Base-by-base conservation (phyloP, 2,329 filamentous ascomycete species). In the Huntiella abstrusa region DNA sequence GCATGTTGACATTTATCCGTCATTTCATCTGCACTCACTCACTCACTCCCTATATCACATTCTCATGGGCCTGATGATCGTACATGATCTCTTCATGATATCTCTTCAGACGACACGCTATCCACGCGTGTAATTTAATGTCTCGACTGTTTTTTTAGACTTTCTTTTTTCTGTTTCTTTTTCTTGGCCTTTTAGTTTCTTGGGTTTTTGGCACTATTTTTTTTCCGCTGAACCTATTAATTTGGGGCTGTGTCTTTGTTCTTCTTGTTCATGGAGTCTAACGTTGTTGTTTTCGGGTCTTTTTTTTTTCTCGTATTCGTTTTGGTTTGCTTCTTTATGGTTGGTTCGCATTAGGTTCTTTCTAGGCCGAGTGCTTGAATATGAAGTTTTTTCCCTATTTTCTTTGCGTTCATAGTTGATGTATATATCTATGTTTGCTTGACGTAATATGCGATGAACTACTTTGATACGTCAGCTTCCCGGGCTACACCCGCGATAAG, bases 51-150 rank as follows among this genome's bases (percentile, higher is more conserved):
- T 16, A 17, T 42, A 28, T 40, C 35, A 15, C 28, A 40, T 34
- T 34, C 22, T 28, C 22, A 28, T 33, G 36, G 43, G 22, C 28
- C 19, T 41, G 19, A 41, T 32, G 40, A 41, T 41, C 40, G 22
- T 28, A 41, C 19, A 41, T 32, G 40, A 41, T 41, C 40, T 41
- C 40, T 28, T 19, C 40, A 41, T 41, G 40, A 41, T 28, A 13
- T 19, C 15, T 46, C 48, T 12, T 45, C 43, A 36, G 43, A 41
- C 40, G 34, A 17, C 32, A 19, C 16, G 34, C 22, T 15, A 12
- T 7, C 17, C 22, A 41, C 45, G 47, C 15, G 41, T 39, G 22
- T 49, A 36, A 10, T 40, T 40, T 38, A 41, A 15, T 45, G 33
- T 43, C 12, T 44, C 34, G n/a, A 13, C 12, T 16, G 12, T 34